Conservation (phyloP, 352 stramenopile genomes). For the Elongisporangium anandrum region DNA sequence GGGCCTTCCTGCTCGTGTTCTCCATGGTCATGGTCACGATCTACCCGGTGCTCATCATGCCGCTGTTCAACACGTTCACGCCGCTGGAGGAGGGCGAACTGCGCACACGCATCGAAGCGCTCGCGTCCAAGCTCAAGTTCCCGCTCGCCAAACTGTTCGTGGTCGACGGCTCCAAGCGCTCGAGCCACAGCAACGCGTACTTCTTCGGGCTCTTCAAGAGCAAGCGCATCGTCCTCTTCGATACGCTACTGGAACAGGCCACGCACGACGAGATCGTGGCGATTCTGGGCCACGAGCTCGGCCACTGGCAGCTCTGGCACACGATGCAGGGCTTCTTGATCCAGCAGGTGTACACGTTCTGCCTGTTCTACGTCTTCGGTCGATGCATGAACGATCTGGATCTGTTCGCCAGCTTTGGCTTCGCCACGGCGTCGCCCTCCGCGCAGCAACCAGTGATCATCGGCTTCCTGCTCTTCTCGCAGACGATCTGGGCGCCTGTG, state of each 20-base stretch:
- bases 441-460: slow-evolving; percentile 64
- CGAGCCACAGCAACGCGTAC: slow-evolving; percentile 89
- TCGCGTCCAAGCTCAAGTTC: slow-evolving; percentile 90
- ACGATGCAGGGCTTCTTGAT: slow-evolving; percentile 93
- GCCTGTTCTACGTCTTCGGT: slow-evolving; percentile 77
- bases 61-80: slow-evolving; percentile 97
- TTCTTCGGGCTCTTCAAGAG: slow-evolving; percentile 95
- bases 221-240: slow-evolving; percentile 97
- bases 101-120: slow-evolving; percentile 89
- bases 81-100: slow-evolving; percentile 85
- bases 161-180: slow-evolving; percentile 96
- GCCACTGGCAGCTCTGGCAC: slow-evolving; percentile 97
- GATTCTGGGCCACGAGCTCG: slow-evolving; percentile 95
- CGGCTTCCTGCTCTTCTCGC: slow-evolving; percentile 80
- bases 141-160: slow-evolving; percentile 97
- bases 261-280: slow-evolving; percentile 93
- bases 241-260: slow-evolving; percentile 95
- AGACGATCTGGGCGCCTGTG: slow-evolving; percentile 77
- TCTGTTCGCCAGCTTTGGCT: slow-evolving; percentile 78
- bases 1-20: slow-evolving; percentile 93
- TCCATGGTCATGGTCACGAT: slow-evolving; percentile 95
- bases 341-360: slow-evolving; percentile 86
- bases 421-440: slow-evolving; percentile 21
- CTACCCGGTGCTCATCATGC: slow-evolving; percentile 95
- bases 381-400: slow-evolving; percentile 75